Percentiles rank a stretch among this genome's conserved stretches.
Evolutionary conservation across 805 yeast genomes (phyloP).

Genomic region (Lachancea thermotolerans): DNA sequence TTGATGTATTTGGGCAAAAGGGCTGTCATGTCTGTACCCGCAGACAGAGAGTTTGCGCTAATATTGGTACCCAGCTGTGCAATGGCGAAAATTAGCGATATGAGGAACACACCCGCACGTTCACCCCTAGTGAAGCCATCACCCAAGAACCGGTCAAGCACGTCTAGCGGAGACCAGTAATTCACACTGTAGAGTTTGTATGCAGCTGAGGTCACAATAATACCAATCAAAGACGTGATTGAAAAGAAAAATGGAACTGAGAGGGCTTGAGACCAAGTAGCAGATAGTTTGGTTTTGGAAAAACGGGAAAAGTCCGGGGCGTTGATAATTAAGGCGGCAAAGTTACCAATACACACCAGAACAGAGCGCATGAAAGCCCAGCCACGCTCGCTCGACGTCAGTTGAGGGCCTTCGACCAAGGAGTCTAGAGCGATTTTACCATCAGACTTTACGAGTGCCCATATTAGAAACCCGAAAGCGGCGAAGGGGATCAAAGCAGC

Average conservation of each 20-base stretch:
- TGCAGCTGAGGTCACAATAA: slow-evolving; percentile 76
- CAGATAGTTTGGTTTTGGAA: slow-evolving; percentile 49
- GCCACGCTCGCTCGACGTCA: slow-evolving; percentile 56
- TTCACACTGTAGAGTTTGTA: slow-evolving; percentile 57
- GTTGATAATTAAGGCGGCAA: slow-evolving; percentile 81
- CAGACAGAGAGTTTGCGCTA: slow-evolving; percentile 63
- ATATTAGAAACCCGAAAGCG: slow-evolving; percentile 72
- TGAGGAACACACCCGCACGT: slow-evolving; percentile 75
- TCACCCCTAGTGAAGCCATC: slow-evolving; percentile 44
- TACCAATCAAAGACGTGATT: slow-evolving; percentile 77
- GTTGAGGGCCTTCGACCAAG: slow-evolving; percentile 32
- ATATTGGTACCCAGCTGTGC: slow-evolving; percentile 78
- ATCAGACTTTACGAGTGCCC: slow-evolving; percentile 76
- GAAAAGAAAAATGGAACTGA: slow-evolving; percentile 76
- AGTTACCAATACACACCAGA: slow-evolving; percentile 79
- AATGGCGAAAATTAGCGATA: slow-evolving; percentile 60
- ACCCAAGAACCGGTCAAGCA: slow-evolving; percentile 56
- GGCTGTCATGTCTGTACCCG: slow-evolving; percentile 69
- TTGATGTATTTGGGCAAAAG: slow-evolving; percentile 55
- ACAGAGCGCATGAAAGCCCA: slow-evolving; percentile 80
- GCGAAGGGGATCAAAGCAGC: slow-evolving; percentile 76
- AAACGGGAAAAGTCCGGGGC: slow-evolving; percentile 88
- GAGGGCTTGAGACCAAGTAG: slow-evolving; percentile 51
- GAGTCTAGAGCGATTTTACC: slow-evolving; percentile 39
- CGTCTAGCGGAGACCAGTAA: slow-evolving; percentile 81